Base-by-base conservation (phyloP, 768 basidiomycete genomes). In the Hypholoma fasciculare region DNA sequence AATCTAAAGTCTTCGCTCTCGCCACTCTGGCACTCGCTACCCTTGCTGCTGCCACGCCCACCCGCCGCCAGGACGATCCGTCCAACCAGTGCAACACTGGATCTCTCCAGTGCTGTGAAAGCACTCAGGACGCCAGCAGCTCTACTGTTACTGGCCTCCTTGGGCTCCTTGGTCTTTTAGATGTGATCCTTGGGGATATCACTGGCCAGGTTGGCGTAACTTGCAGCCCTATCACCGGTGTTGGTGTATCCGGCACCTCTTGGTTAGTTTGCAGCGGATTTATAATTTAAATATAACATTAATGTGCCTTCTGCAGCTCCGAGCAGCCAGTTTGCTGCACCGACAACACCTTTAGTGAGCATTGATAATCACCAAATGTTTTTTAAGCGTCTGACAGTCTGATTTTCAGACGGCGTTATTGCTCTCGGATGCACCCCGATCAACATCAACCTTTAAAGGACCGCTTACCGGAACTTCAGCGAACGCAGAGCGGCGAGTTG, bases 321-420 rank as follows among this genome's bases (percentile, higher is more conserved):
- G 59, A 49, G 27, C 64, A 65, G 54, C 61, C 64, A 11, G 61
- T 63, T 37, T 65, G 64, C 61, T 65, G 64, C 61, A 44, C 51
- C 17, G 43, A 58, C 56, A 63, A 65, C 52, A 38, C 30, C 38
- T 65, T 65, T 61, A 56, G 62, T 63, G 58, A 63, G 51, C 46
- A 36, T 34, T 16, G 9, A 7, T 12, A n/a, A 8, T 26, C 16
- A 6, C 12, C 11, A 39, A 42, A 14, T 6, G 6, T 2, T 14
- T 34, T 34, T 34, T 9, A 42, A 42, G 6, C 13, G 11, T 17
- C 17, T 17, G 17, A 42, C 17, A 5, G 5, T 17, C 1, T 4
- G 4, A 23, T 17, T 16, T 42, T 17, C 40, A 42, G 40, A 42
- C 3, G 40, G 40, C 13, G 40, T 42, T 42, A 42, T 42, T 42